Percentiles rank a stretch among this genome's conserved stretches.
Conservation (phyloP, 2,329 filamentous ascomycete species). For the Aspergillus persii region DNA sequence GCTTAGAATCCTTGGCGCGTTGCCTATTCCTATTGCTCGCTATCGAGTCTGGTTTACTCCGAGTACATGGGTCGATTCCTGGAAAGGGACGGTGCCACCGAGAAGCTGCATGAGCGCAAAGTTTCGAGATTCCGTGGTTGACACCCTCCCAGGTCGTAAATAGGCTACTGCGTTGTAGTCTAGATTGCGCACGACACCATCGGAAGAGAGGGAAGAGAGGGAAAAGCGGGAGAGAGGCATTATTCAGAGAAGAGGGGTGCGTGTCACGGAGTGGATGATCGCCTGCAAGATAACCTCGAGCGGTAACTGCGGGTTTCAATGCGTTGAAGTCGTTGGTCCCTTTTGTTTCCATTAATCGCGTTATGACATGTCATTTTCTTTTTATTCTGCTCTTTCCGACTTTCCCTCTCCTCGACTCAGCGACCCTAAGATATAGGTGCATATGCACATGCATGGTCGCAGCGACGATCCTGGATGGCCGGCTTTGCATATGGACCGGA, state of each 20-base stretch:
- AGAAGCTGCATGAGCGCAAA: not conserved
- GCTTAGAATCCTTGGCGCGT: too few relatives aligned
- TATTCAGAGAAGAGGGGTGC: not conserved
- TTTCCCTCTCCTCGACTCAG: too few relatives aligned
- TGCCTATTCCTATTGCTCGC: not conserved
- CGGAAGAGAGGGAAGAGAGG: not conserved
- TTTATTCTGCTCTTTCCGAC: not conserved
- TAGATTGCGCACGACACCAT: not conserved
- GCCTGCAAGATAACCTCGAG: not conserved
- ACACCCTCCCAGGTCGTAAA: too few relatives aligned
- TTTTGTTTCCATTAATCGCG: not conserved
- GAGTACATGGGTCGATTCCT: not conserved
- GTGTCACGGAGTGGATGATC: not conserved
- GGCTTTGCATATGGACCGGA: not conserved
- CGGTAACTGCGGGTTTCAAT: slow-evolving; percentile 2
- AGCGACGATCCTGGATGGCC: not conserved
- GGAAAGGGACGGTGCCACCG: not conserved
- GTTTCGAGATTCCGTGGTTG: not conserved
- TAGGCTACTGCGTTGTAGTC: too few relatives aligned
- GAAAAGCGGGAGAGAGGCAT: not conserved
- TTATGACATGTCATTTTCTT: slow-evolving; percentile 2
- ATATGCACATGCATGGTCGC: slow-evolving; percentile 5
- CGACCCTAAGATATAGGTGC: slow-evolving; percentile 1
- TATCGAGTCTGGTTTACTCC: not conserved
- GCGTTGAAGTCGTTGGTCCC: not conserved